Base-by-base conservation (phyloP, 768 basidiomycete genomes). In the Amanita subjunquillea region DNA sequence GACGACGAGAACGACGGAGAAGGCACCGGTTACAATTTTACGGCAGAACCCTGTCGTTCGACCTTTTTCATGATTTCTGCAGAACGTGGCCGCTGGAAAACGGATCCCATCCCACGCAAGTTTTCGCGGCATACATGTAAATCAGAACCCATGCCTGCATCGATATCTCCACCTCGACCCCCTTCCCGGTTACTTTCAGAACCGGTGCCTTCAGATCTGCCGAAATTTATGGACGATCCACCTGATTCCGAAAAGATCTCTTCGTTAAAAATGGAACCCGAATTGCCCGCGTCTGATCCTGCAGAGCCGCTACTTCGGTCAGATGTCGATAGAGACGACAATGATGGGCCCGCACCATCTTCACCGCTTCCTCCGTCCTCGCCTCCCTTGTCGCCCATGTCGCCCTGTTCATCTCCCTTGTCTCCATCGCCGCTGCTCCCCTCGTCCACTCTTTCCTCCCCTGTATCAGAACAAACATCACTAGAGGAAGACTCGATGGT, bases 31-130 rank as follows among this genome's bases (percentile, higher is more conserved):
- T 66, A 65, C 9, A 63, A 61, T 10, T 67, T 68, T 46, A 56
- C 61, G n/a, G 55, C 62, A 37, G 59, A 56, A 30, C 63, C 62
- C 45, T 55, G 66, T 42, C 77, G 74, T 47, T 68, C 72, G 54
- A 79, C 79, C 2, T 80, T 72, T 58, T 81, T 80, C 57, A 67
- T 70, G 43, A 70, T 72, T 9, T 82, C 80, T 38, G 72, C 77
- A 6, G 80, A 82, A 58, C 79, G 80, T 49, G 80, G 79, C 6
- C 72, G 72, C 51, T 82, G 80, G 80, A 69, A 70, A 56, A 76
- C 67, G 53, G 78, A 80, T 55, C 78, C 77, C 2, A 61, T 73
- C 29, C 67, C 70, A 0, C 56, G 62, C 53, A 63, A 63, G 54
- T 58, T 50, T 41, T 60, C 57, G 50, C 46, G 57, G 39, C 46